Conservation (phyloP, 441 rosid species). For the Populus hybrid region DNA sequence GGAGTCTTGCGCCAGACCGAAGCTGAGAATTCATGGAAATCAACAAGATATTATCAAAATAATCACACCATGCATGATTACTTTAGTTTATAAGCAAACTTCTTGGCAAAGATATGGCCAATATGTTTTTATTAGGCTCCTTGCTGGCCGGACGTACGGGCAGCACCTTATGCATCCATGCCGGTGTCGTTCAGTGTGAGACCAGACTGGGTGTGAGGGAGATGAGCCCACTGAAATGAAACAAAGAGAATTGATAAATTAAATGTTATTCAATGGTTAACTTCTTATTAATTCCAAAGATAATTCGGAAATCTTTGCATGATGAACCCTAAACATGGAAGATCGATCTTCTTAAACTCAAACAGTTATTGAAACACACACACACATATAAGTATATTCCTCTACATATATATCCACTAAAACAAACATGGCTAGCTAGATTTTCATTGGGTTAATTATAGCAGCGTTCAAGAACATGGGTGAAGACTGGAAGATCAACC, state of each 20-base stretch:
- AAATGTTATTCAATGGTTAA: not conserved
- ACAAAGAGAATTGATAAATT: not conserved
- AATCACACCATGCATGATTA: not conserved
- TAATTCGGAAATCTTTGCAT: not conserved
- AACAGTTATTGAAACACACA: no score
- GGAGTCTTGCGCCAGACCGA: not conserved
- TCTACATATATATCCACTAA: not conserved
- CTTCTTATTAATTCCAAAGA: not conserved
- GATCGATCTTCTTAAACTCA: not conserved
- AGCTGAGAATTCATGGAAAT: not conserved
- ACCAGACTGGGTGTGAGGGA: slow-evolving; percentile 12
- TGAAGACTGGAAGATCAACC: no score
- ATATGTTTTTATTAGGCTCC: not conserved
- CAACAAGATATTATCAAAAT: not conserved
- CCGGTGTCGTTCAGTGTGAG: slow-evolving; percentile 1
- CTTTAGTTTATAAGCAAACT: not conserved
- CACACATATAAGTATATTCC: no score
- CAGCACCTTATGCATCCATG: not conserved
- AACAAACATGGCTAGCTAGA: not conserved
- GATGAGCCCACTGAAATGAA: slow-evolving; percentile 21
- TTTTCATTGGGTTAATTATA: not conserved
- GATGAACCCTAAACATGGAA: not conserved
- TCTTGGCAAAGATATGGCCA: not conserved
- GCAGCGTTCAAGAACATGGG: not conserved
- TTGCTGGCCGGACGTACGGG: not conserved